Percentiles rank a stretch among this genome's conserved stretches.
phyloP scores from a whole-genome alignment of 257 asterid genomes.

The Lavandula angustifolia region DNA sequence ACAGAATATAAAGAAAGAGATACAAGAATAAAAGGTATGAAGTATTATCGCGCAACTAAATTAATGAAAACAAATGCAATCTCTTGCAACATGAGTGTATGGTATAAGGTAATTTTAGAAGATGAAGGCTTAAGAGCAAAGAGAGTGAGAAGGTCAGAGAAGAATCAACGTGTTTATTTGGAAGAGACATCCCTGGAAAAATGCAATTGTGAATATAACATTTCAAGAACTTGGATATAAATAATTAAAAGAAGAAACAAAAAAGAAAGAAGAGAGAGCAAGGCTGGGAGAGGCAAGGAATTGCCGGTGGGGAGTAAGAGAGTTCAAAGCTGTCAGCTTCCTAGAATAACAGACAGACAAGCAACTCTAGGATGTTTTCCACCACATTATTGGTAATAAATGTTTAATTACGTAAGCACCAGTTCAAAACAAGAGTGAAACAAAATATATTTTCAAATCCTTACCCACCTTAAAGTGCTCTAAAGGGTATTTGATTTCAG shows the following conservation, averaged over 20 bases:
- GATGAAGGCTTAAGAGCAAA: constrained; percentile 2
- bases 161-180: no score
- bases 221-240: background rate
- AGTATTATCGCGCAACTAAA: constrained; percentile 16
- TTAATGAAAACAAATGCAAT: background rate
- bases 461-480: constrained; percentile 82
- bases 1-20: background rate
- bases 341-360: constrained; percentile 3
- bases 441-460: constrained; percentile 19
- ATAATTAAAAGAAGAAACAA: background rate
- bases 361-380: constrained; percentile 21
- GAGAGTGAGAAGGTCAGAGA: background rate
- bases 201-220: background rate
- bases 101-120: constrained; percentile 1
- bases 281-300: background rate
- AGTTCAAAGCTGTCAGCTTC: background rate
- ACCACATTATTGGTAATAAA: background rate
- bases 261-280: background rate
- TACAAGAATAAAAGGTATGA: background rate
- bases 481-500: constrained; percentile 79
- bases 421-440: constrained; percentile 3
- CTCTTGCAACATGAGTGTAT: constrained; percentile 6
- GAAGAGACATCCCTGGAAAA: background rate
- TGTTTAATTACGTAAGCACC: constrained; percentile 6
- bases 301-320: background rate